A percentile compares a stretch with the other conserved stretches of the same genome.
Evolutionary conservation across 176 grass and related monocot species (phyloP).

Genomic region (Rhynchospora breviuscula): DNA sequence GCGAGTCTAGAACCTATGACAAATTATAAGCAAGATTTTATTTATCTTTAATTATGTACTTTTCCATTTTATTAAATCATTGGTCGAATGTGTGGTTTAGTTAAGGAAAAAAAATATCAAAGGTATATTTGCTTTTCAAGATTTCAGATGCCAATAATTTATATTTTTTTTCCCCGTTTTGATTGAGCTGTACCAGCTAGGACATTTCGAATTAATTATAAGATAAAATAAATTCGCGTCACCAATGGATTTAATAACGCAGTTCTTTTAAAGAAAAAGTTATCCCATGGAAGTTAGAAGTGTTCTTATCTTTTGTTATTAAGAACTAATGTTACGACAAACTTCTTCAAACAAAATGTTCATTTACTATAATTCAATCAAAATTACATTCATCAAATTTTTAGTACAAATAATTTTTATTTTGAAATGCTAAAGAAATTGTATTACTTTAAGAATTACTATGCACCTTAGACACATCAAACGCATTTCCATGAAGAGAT

Average conservation of each 20-base stretch:
- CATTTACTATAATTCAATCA: not conserved
- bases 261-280: not conserved
- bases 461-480: no score
- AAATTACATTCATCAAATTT: no score
- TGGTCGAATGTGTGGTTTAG: not conserved
- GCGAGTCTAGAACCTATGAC: not conserved
- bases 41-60: not conserved
- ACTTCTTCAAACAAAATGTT: not conserved
- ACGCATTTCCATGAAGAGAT: no score
- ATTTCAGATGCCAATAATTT: constrained; percentile 9
- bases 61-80: not conserved
- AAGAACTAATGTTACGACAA: not conserved
- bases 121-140: not conserved
- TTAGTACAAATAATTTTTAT: no score
- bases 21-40: not conserved
- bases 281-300: not conserved
- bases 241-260: not conserved
- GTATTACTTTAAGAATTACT: no score
- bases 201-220: constrained; percentile 10
- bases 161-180: not conserved
- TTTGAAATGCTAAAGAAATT: no score
- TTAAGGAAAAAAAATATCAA: not conserved
- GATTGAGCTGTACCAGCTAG: constrained; percentile 25
- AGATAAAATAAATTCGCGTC: not conserved
- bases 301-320: not conserved